Evolutionary conservation across 2,329 filamentous ascomycete genomes (phyloP), one percentile per base, ranked within the genome.

Genomic region (Xylaria sp.): DNA sequence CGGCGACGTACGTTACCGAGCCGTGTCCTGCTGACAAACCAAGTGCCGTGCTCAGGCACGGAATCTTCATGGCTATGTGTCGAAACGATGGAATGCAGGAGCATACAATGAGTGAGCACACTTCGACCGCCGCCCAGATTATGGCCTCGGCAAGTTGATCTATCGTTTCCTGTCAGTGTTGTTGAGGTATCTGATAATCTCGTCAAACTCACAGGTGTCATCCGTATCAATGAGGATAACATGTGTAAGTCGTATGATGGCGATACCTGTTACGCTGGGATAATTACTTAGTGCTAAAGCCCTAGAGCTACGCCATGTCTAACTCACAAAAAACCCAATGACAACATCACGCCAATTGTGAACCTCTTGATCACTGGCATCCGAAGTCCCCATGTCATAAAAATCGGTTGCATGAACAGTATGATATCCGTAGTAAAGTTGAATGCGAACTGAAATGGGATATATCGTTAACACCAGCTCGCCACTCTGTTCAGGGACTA

Each of bases 21-120:
- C 46, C 39, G 9, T 34, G 63, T 36, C 45, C 52, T 8, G 70
- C 68, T 13, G 76, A 77, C 4, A 79, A 63, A 4, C 76, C 76
- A 25, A 79, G 72, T 10, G 74, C 28, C 20, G n/a, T 36, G 28
- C 34, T 23, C 4, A 63, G 28, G 8, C 70, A 43, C 69, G 76
- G 77, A 28, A 77, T 72, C 66, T 72, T 74, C 8, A 74, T 69
- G n/a, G 75, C 69, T 23, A 78, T 67, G 36, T 76, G 75, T 52
- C 75, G 72, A 7, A 79, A 63, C 6, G 77, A 78, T 3, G 76
- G 78, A 28, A 79, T 76, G 53, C 73, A 77, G 6, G 78, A 76
- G 69, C 76, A 79, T 23, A 77, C 70, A 9, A 80, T 71, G 3
- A 80, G 73, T n/a, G 75, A 69, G 56, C 73, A 76, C 7, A 78